Evolutionary conservation across 2,329 filamentous ascomycete species (phyloP), one percentile per base, ranked within the genome.

Genomic region (Chalaropsis ovoidea): DNA sequence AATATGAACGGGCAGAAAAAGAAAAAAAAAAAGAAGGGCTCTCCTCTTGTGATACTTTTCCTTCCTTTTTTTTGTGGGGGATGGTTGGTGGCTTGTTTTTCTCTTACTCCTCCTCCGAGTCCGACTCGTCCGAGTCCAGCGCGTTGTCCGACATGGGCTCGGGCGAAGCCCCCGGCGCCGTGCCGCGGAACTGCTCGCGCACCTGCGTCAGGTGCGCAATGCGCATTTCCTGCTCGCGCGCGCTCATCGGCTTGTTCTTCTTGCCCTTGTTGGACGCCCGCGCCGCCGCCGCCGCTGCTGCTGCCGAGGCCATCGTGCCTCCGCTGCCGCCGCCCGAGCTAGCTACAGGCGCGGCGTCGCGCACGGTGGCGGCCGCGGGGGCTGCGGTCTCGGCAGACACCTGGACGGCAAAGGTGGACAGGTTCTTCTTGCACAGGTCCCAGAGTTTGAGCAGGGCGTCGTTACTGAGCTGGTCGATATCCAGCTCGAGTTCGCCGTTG

Each of bases 161-260:
- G 7, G 68, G 68, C 11, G 68, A 69, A 22, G 65, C 68, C 17
- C 65, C 63, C 8, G 62, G 54, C 35, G 62, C 45, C 17, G 64
- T 61, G 17, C 65, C 56, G n/a, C 67, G 68, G 65, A 69, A 69
- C 49, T 69, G 68, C 52, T 76, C 76, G 47, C 82, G 75, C 68
- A 84, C 79, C 67, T 80, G 79, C 69, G 81, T 79, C 60, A 89
- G 78, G 71, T 82, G 77, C 35, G 80, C 78, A 70, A 89, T 87
- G 65, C 82, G 83, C 31, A 81, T 79, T 70, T 88, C 85, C 73
- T 89, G 86, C 74, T 89, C 86, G 24, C 78, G 77, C 69, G 86
- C 86, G 72, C 82, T 86, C 86, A 89, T 89, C 1, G 86, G 86
- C 78, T 89, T 89, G 74, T 89, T 88, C 78, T 87, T 87, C 77